Evolutionary conservation across 164 flowering plant species (phyloP), one percentile per base, ranked within the genome.

Genomic region (Piper longum): DNA sequence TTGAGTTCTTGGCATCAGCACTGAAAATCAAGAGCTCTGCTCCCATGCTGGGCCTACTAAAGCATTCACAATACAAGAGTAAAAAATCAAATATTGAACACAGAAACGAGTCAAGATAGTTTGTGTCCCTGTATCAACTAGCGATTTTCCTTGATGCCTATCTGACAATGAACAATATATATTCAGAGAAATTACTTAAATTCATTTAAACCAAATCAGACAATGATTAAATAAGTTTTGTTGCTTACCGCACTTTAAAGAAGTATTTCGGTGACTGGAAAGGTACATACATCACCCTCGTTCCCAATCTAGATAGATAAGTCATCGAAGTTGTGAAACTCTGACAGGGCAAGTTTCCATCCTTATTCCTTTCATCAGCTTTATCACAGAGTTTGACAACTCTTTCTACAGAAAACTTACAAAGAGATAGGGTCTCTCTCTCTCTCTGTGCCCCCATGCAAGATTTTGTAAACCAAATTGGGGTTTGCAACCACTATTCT

Each of bases 191-290:
- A 26, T 26, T 26, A 26, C 36, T 26, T 26, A 2, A 7, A 16
- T 56, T 26, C 59, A 17, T 12, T 16, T 17, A 56, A 16, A 16
- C 4, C 4, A 56, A 8, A 56, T 17, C 16, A 60, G 42, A 16
- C 16, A 17, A n/a, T 36, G 41, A 40, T 39, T 19, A 59, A 57
- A 16, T 52, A 16, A 54, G n/a, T 55, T 58, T 12, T 40, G 7
- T 16, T 41, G 1, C 70, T 56, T 83, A 92, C 98, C 98, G 85
- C 51, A 81, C 60, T 63, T 62, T 68, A 63, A 93, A 90, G 72
- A 83, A 90, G 68, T 70, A 73, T 62, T 57, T 76, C n/a, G 98
- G 98, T 52, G 62, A 63, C 62, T 68, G 72, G 57, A 86, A 83
- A 43, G 95, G 86, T 14, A 90, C 64, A 54, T 62, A 63, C 64